phyloP scores from a whole-genome alignment of 2,329 filamentous ascomycete genomes.

The Chaetomiaceae sp. region DNA sequence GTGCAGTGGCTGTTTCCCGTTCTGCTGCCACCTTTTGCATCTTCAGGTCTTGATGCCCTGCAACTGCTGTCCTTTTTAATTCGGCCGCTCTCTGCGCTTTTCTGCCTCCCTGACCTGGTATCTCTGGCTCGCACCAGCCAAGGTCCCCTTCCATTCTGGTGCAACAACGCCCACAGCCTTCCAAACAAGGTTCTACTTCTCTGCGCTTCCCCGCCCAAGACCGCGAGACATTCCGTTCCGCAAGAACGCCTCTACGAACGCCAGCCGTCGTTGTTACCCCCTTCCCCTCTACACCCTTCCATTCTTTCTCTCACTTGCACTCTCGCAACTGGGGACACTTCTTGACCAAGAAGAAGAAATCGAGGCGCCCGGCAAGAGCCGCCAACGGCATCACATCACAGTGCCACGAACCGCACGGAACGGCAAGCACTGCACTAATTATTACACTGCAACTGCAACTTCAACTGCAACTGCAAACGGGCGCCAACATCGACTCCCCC shows the following conservation, averaged over 20 bases:
- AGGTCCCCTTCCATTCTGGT: not conserved
- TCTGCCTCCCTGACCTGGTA: not conserved
- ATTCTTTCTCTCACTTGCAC: not conserved
- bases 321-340: too few species aligned
- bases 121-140: too few species aligned
- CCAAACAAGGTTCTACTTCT: not conserved
- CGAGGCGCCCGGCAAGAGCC: too few species aligned
- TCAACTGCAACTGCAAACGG: constrained; percentile 7
- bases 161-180: not conserved
- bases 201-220: constrained; percentile 4
- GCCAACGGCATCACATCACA: too few species aligned
- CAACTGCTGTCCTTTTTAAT: too few species aligned
- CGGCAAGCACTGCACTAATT: constrained; percentile 3
- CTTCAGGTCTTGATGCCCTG: too few species aligned
- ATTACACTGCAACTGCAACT: too few species aligned
- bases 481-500: constrained; percentile 9
- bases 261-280: not conserved
- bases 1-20: too few species aligned
- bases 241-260: not conserved
- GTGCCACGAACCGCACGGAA: too few species aligned
- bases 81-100: not conserved
- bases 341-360: too few species aligned
- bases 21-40: too few species aligned
- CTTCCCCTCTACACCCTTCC: not conserved
- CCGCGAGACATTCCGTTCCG: constrained; percentile 8